Base-by-base conservation (phyloP, 257 asterid genomes). In the Rubia yunnanensis region DNA sequence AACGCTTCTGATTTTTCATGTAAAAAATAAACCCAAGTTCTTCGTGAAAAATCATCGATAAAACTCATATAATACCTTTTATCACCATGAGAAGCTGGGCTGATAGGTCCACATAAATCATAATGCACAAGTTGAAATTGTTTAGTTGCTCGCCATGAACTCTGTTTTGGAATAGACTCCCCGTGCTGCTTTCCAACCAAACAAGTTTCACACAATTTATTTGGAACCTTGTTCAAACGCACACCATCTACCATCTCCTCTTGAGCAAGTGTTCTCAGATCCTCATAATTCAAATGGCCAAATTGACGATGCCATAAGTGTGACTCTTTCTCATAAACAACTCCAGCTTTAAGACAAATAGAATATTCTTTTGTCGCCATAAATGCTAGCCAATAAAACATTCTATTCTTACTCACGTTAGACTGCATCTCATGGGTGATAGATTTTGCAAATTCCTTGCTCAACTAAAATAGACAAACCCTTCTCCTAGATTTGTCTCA, bases 401-500 rank as follows among this genome's bases (percentile, higher is more conserved):
- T 66, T 48, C 34, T 52, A 20, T 66, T 66, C 32, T 3, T 5
- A 7, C 32, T 5, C 71, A 52, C 53, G 5, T 0, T 17, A 6
- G 50, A 18, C 15, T 66, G 52, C 1, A 66, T 3, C 24, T 50
- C 10, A 0, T 32, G 50, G 63, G 53, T 52, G 63, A 52, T 66
- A 66, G 18, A 66, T 18, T 30, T 28, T 66, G 10, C 63, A 66
- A 1, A 4, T n/a, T 17, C 24, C 58, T 18, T 15, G 2, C 48
- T 63, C 23, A 2, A 74, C 63, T 1, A 34, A 13, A n/a, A 64
- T 48, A 14, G 53, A 50, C 20, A 17, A 22, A 5, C 64, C 64
- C 0, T 64, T 74, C 32, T 74, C 75, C 49, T 74, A 41, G 0
- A 74, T 22, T 27, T 64, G 63, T 7, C 67, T 44, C 3, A 74